These are phyloP conservation scores for Candida incommunis DNA, from an alignment of 805 yeast species.

Conservation along the genomic window DNA sequence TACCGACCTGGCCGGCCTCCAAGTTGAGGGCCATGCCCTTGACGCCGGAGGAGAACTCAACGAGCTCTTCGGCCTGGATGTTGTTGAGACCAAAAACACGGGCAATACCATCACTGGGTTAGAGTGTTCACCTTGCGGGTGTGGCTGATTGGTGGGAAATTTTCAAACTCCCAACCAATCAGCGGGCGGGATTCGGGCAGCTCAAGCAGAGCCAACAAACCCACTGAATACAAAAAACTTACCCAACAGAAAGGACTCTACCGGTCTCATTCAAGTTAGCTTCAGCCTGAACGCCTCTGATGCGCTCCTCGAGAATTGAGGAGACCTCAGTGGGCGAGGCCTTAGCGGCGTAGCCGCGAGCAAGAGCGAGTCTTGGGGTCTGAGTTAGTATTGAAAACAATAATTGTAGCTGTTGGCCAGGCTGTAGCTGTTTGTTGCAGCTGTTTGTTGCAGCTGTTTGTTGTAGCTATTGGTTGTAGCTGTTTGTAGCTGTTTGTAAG, in stretches of 20 bases:
- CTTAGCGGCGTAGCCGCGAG: slow-evolving; percentile 89
- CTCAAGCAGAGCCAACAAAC: background rate
- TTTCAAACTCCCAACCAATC: slow-evolving; percentile 3
- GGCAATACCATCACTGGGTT: slow-evolving; percentile 95
- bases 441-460: too few species aligned
- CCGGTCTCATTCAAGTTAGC: slow-evolving; percentile 98
- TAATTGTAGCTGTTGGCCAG: background rate
- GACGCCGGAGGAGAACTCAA: slow-evolving; percentile 98
- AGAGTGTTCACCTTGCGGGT: slow-evolving; percentile 4
- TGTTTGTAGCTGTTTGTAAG: too few species aligned
- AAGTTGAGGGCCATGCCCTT: slow-evolving; percentile 99
- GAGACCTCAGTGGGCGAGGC: slow-evolving; percentile 99
- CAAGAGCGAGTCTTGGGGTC: slow-evolving; percentile 23
- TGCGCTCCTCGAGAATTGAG: slow-evolving; percentile 96
- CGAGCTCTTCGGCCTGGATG: slow-evolving; percentile 99
- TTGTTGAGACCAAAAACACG: slow-evolving; percentile 99
- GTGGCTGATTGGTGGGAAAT: background rate
- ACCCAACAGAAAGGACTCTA: slow-evolving; percentile 96
- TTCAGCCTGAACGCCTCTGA: slow-evolving; percentile 97
- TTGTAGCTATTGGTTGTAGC: too few species aligned
- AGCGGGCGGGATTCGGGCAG: background rate
- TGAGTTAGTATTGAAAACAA: slow-evolving; percentile 1
- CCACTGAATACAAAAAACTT: slow-evolving; percentile 29
- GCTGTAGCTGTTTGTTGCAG: too few species aligned
- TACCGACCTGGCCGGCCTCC: slow-evolving; percentile 99